Evolutionary conservation across 768 basidiomycete species (phyloP).

Genomic region (Fomitopsis serialis): DNA sequence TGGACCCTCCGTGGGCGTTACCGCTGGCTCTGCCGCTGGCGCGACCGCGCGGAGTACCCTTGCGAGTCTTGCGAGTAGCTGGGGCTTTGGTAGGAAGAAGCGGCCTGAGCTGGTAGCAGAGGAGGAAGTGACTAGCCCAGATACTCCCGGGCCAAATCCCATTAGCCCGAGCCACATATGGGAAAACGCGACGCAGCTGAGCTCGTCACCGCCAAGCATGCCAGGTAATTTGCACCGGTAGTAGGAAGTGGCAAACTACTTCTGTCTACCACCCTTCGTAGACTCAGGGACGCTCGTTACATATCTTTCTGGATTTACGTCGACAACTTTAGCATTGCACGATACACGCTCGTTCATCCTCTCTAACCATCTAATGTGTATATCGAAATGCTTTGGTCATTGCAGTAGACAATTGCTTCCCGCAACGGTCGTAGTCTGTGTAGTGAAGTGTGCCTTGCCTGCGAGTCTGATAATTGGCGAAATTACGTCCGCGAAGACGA

Average conservation of each 20-base stretch:
- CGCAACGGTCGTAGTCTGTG: too few species aligned
- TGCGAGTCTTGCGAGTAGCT: conserved; percentile 39
- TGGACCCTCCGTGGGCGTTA: conserved; percentile 16
- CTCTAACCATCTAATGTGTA: too few species aligned
- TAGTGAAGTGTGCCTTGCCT: too few species aligned
- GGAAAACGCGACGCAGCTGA: neutral
- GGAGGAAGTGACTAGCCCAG: neutral
- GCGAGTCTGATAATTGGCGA: too few species aligned
- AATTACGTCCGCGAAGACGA: too few species aligned
- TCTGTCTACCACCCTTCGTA: too few species aligned
- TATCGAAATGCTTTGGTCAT: too few species aligned
- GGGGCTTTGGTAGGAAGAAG: conserved; percentile 63
- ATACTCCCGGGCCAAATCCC: conserved; percentile 1
- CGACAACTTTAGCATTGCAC: too few species aligned
- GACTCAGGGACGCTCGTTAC: too few species aligned
- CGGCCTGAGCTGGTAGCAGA: conserved; percentile 9
- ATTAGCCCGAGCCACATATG: conserved; percentile 1
- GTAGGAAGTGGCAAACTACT: neutral
- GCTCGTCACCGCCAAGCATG: neutral
- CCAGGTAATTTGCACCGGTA: neutral
- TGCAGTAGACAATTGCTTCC: too few species aligned
- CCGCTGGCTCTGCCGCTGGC: conserved; percentile 4
- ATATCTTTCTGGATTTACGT: too few species aligned
- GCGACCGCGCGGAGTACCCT: conserved; percentile 21
- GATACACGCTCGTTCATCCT: too few species aligned